These are phyloP conservation scores for Skeletonema menzelii DNA, from an alignment of 108 stramenopile species.

Conservation along the genomic window DNA sequence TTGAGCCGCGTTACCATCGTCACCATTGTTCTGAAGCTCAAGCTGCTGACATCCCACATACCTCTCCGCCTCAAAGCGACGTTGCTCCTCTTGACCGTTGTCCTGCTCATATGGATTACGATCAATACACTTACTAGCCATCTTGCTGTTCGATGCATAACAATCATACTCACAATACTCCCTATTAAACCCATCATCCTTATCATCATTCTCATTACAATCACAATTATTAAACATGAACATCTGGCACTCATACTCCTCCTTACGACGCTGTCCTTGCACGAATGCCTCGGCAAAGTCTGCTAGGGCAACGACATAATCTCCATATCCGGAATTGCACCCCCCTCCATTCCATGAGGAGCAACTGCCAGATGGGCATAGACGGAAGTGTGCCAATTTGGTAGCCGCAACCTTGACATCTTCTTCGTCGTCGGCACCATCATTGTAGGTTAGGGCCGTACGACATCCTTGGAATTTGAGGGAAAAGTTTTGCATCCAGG, in stretches of 20 bases:
- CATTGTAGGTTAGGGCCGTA: constrained; percentile 13
- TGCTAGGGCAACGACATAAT: constrained; percentile 30
- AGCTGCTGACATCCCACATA: constrained; percentile 33
- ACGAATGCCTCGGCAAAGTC: constrained; percentile 29
- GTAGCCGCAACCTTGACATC: constrained; percentile 14
- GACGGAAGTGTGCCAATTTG: constrained; percentile 34
- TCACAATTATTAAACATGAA: constrained; percentile 27
- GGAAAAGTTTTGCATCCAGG: constrained; percentile 13
- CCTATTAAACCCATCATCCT: constrained; percentile 22
- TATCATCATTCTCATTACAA: constrained; percentile 33
- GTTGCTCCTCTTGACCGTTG: constrained; percentile 11
- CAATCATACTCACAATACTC: constrained; percentile 39
- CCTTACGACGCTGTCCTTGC: constrained; percentile 3
- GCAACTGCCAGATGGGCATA: constrained; percentile 29
- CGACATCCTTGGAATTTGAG: constrained; percentile 43
- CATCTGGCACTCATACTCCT: constrained; percentile 24
- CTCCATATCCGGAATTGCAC: constrained; percentile 29
- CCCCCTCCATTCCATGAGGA: constrained; percentile 6
- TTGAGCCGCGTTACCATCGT: constrained; percentile 11
- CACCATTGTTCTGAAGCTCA: constrained; percentile 18
- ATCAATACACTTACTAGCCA: constrained; percentile 17
- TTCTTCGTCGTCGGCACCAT: constrained; percentile 22
- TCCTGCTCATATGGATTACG: constrained; percentile 35
- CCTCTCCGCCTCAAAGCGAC: constrained; percentile 28
- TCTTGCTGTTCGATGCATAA: constrained; percentile 3